Evolutionary conservation across 2,329 filamentous ascomycete species (phyloP), one percentile per base, ranked within the genome.

Genomic region (Venturia oleaginea): DNA sequence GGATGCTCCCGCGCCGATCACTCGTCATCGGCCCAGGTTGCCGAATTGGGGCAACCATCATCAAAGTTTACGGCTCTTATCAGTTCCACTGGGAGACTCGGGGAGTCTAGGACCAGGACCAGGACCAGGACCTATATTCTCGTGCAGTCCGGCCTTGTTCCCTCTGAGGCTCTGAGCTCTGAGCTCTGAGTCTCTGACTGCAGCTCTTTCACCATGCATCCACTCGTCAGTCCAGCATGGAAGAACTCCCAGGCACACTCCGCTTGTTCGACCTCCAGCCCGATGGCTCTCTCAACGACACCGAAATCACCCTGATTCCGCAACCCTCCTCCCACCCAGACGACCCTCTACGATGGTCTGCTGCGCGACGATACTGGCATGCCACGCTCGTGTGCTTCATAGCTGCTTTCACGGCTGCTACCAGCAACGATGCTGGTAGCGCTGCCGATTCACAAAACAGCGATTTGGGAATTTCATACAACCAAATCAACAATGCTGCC

Each of bases 401-500:
- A 59, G 81, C 82, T 3, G 82, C 77, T 0, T 69, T 85, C 61
- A 84, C 82, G 0, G 82, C 83, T 0, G 83, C 82, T 3, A 83
- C 80, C 0, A 80, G 82, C 13, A 85, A 84, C 65, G 79, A 83
- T 68, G 81, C 81, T 2, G 81, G 82, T 7, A 78, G 80, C 0
- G 81, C 81, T 13, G 75, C 79, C 22, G 77, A 80, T 65, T 80
- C 80, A 22, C 78, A 83, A 69, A 78, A 81, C 30, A 75, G 75
- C 0, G 74, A 84, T 57, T 75, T 82, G 22, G 80, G 78, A 11
- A 83, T 85, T 65, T 75, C 75, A 32, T 84, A 82, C 68, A 74
- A 74, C 40, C 76, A 79, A 6, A 82, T 83, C 72, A 84, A 85
- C 63, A 83, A 79, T 4, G 82, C 80, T n/a, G 82, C 82, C 0